Conservation (phyloP, 495 filamentous ascomycete genomes). For the Friedmanniomyces endolithicus region DNA sequence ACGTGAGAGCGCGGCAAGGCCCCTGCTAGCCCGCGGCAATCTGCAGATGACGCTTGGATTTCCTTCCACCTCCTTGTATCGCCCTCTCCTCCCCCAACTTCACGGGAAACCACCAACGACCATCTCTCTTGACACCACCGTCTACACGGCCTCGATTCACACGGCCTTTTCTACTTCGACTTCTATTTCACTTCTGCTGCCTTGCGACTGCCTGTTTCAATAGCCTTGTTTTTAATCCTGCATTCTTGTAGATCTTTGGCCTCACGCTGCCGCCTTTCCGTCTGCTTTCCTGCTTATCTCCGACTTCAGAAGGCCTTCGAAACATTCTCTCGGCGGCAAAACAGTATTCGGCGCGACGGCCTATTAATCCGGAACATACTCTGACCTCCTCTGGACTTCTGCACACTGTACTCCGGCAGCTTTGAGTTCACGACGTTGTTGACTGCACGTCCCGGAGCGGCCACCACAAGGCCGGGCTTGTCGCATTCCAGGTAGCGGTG, state of each 20-base stretch:
- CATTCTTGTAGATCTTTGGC: constrained; percentile 4
- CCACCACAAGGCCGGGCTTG: background rate
- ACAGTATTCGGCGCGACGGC: background rate
- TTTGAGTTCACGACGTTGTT: background rate
- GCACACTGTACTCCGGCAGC: background rate
- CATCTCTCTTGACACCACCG: background rate
- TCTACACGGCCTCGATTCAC: background rate
- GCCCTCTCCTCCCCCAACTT: background rate
- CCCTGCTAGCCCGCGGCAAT: background rate
- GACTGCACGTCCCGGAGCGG: background rate
- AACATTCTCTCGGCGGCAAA: background rate
- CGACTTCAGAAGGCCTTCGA: background rate
- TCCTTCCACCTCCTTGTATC: constrained; percentile 1
- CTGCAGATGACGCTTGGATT: constrained; percentile 5
- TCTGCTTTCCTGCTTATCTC: background rate
- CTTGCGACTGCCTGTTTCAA: constrained; percentile 2
- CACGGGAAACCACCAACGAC: background rate
- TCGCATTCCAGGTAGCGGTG: constrained; percentile 2
- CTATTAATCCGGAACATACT: background rate
- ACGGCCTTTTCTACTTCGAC: background rate
- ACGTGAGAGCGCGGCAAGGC: background rate
- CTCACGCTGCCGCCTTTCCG: constrained; percentile 1
- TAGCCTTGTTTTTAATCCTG: background rate
- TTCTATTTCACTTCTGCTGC: background rate
- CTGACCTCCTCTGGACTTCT: background rate